Evolutionary conservation across 768 basidiomycete genomes (phyloP).

Genomic region (Mycena indigotica): DNA sequence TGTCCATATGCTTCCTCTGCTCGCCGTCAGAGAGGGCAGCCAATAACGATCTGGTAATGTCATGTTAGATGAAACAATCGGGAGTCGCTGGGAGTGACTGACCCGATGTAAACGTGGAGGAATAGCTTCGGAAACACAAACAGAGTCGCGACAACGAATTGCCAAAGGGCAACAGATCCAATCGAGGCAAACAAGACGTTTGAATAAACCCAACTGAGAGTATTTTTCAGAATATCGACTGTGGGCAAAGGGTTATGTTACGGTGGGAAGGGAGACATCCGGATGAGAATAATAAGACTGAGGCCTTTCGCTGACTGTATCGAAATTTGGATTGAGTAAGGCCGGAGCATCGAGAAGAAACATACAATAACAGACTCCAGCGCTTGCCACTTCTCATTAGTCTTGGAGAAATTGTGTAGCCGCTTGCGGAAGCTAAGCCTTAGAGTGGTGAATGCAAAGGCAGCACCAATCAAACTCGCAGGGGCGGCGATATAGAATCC

Average conservation of each 20-base stretch:
- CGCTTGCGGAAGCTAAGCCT: conserved; percentile 58
- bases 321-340: conserved; percentile 8
- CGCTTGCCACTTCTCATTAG: conserved; percentile 76
- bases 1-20: conserved; percentile 74
- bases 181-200: conserved; percentile 81
- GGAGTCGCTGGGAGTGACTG: not conserved
- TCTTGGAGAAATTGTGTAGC: conserved; percentile 59
- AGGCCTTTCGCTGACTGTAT: conserved; percentile 70
- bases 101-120: conserved; percentile 75
- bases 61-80: not conserved
- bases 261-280: conserved; percentile 81
- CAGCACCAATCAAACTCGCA: conserved; percentile 66
- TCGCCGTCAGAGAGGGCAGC: conserved; percentile 77
- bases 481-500: conserved; percentile 69
- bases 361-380: conserved; percentile 74
- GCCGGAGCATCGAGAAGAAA: conserved; percentile 4
- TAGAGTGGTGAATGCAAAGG: conserved; percentile 59
- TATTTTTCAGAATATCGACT: not conserved
- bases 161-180: conserved; percentile 69
- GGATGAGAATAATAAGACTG: conserved; percentile 79
- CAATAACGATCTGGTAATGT: conserved; percentile 49
- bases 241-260: not conserved
- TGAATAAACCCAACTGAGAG: conserved; percentile 69
- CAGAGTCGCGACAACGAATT: conserved; percentile 75
- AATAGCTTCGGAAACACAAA: conserved; percentile 72